Evolutionary conservation across 2,329 filamentous ascomycete genomes (phyloP).

Genomic region (Microcera coccophila): DNA sequence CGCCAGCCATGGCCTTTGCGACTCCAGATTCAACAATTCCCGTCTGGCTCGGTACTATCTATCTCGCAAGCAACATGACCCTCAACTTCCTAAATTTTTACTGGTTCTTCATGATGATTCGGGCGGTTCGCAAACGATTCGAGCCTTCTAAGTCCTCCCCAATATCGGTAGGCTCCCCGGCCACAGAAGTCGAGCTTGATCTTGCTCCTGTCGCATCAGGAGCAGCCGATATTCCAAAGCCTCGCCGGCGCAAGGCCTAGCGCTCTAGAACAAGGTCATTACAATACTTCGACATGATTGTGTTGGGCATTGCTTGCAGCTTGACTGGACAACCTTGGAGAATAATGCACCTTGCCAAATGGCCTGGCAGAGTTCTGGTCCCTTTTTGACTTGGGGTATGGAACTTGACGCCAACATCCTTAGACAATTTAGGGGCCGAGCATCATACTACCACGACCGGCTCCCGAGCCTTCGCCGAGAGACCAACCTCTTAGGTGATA

Average conservation of each 20-base stretch:
- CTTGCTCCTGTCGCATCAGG: slow-evolving; percentile 30
- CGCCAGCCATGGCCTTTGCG: slow-evolving; percentile 41
- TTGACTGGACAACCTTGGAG: no score
- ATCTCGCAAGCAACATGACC: slow-evolving; percentile 65
- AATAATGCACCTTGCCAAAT: no score
- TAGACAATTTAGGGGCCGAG: no score
- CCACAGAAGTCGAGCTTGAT: slow-evolving; percentile 29
- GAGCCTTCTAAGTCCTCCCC: slow-evolving; percentile 41
- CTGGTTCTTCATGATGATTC: slow-evolving; percentile 87
- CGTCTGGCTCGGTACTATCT: slow-evolving; percentile 64
- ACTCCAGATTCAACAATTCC: slow-evolving; percentile 53
- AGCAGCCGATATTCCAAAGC: slow-evolving; percentile 12
- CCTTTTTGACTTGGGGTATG: no score
- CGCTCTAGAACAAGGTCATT: not conserved
- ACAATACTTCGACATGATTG: not conserved
- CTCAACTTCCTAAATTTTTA: slow-evolving; percentile 76
- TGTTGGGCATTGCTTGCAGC: no score
- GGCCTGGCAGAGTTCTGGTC: no score
- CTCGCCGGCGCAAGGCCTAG: slow-evolving; percentile 31
- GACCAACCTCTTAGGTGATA: no score
- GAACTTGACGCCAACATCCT: no score
- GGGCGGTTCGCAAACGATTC: slow-evolving; percentile 73
- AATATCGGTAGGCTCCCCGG: slow-evolving; percentile 19
- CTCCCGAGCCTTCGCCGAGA: no score
- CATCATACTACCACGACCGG: no score